These are phyloP conservation scores for Trichoderma koningii DNA, from an alignment of 2,329 filamentous ascomycete species.

Conservation along the genomic window DNA sequence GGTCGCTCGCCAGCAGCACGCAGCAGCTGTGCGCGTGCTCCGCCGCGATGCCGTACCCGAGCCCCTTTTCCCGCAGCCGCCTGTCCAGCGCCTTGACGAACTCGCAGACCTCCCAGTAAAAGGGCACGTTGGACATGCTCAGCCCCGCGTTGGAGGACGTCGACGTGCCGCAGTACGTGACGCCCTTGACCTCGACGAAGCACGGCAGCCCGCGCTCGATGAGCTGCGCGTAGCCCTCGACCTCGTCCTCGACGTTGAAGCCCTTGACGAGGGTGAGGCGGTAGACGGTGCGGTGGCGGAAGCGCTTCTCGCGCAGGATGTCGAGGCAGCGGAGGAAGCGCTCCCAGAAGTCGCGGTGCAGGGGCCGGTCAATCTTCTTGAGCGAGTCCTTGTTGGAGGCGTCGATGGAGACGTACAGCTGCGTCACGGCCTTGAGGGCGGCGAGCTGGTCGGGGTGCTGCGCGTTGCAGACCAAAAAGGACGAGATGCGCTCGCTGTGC, in stretches of 20 bases:
- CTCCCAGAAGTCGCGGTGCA: constrained; percentile 98
- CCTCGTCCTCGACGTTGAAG: constrained; percentile 96
- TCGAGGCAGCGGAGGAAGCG: constrained; percentile 89
- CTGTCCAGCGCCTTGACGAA: constrained; percentile 77
- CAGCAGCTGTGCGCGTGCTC: constrained; percentile 97
- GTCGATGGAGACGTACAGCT: constrained; percentile 95
- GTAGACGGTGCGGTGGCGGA: constrained; percentile 89
- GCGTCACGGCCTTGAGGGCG: constrained; percentile 80
- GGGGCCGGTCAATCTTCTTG: constrained; percentile 83
- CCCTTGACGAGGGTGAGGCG: constrained; percentile 94
- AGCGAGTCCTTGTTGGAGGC: constrained; percentile 87
- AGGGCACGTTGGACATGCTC: constrained; percentile 97
- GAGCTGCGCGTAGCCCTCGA: constrained; percentile 83
- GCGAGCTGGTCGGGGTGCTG: constrained; percentile 92
- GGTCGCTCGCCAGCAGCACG: constrained; percentile 77
- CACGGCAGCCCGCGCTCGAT: constrained; percentile 84
- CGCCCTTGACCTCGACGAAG: constrained; percentile 94
- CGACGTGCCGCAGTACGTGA: constrained; percentile 93
- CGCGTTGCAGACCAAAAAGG: constrained; percentile 94
- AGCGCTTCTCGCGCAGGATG: constrained; percentile 80
- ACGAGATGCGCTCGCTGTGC: constrained; percentile 83
- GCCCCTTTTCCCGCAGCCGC: constrained; percentile 67
- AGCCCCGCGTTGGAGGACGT: constrained; percentile 81
- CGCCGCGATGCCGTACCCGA: constrained; percentile 87
- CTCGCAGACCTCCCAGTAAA: constrained; percentile 84